Conservation (phyloP, 2,329 filamentous ascomycete species). For the Exophiala dermatitidis region DNA sequence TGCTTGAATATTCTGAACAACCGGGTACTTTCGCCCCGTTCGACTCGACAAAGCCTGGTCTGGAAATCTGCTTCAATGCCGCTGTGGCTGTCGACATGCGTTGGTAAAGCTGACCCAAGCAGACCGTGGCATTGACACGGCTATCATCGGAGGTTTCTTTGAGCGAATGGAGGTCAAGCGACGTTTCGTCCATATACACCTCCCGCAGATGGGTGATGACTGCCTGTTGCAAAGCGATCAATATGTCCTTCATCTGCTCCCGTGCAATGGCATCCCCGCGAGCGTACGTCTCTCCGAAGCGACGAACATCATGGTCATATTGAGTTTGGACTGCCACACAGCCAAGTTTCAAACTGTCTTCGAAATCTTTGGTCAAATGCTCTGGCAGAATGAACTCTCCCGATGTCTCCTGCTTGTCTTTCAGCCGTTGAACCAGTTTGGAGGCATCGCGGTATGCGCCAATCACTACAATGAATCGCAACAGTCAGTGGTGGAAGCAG, state of each 20-base stretch:
- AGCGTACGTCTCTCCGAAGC: constrained; percentile 33
- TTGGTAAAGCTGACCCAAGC: constrained; percentile 33
- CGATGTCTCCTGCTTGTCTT: constrained; percentile 21
- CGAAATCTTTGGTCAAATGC: constrained; percentile 28
- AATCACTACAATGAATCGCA: constrained; percentile 24
- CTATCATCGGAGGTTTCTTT: constrained; percentile 33
- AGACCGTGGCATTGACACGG: constrained; percentile 31
- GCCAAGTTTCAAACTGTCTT: constrained; percentile 32
- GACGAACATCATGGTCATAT: constrained; percentile 31
- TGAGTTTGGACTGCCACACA: constrained; percentile 30
- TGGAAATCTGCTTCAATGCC: constrained; percentile 15
- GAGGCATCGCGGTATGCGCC: constrained; percentile 30
- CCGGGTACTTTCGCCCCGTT: constrained; percentile 4
- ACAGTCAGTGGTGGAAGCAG: constrained; percentile 2
- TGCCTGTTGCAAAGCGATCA: constrained; percentile 32
- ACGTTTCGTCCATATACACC: constrained; percentile 29
- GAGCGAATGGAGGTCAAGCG: constrained; percentile 30
- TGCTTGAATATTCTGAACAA: constrained; percentile 17
- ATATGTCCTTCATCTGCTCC: constrained; percentile 35
- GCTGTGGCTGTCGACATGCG: constrained; percentile 27
- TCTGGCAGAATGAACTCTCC: constrained; percentile 20
- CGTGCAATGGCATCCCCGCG: constrained; percentile 33
- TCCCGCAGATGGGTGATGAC: constrained; percentile 33
- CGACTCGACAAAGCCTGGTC: constrained; percentile 9
- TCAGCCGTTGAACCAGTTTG: constrained; percentile 28